Conservation (phyloP, 352 stramenopile species). For the Phytophthora ohioensis region DNA sequence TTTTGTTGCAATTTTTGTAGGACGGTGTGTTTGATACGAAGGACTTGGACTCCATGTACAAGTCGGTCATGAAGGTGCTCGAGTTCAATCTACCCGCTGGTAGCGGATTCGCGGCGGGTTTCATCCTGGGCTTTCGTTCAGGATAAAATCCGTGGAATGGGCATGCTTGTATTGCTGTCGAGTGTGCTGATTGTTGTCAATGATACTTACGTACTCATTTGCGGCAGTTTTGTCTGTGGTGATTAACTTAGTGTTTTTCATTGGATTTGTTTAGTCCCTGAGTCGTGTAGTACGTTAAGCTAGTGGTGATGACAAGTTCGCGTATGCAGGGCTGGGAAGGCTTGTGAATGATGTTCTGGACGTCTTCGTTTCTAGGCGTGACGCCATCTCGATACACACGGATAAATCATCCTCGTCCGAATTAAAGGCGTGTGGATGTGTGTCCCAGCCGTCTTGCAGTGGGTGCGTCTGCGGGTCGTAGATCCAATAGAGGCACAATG, state of each 20-base stretch:
- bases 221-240: background rate
- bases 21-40: constrained; percentile 79
- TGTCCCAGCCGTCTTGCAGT: background rate
- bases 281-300: background rate
- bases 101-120: constrained; percentile 78
- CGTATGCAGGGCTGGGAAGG: background rate
- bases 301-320: constrained; percentile 5
- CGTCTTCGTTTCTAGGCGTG: background rate
- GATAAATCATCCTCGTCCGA: background rate
- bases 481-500: constrained; percentile 26
- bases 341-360: background rate
- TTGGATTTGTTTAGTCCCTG: background rate
- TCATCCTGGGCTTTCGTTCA: constrained; percentile 79
- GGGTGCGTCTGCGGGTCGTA: constrained; percentile 29
- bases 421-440: background rate
- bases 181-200: background rate
- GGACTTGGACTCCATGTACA: constrained; percentile 81
- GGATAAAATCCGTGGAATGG: constrained; percentile 41
- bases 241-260: background rate
- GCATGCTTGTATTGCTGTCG: background rate
- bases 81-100: constrained; percentile 82
- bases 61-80: constrained; percentile 79
- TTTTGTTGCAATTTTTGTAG: constrained; percentile 37
- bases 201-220: background rate
- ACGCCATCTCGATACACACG: constrained; percentile 10